Base-by-base conservation (phyloP, 768 basidiomycete genomes). In the Mycena polygramma region DNA sequence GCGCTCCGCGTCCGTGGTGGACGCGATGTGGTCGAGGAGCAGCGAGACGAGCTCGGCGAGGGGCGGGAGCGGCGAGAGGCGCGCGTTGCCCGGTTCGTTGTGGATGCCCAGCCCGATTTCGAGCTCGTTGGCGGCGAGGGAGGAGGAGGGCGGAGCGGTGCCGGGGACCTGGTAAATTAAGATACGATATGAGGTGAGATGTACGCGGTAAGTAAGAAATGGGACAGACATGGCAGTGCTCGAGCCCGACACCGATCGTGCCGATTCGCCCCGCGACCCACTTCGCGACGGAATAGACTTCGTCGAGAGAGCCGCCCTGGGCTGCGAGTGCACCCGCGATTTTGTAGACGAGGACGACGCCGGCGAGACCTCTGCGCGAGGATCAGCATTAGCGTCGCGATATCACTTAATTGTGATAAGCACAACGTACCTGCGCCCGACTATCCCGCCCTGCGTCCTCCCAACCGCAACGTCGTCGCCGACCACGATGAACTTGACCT, bases 101-200 rank as follows among this genome's bases (percentile, higher is more conserved):
- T 97, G 96, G 66, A 97, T 93, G 30, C 30, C 94, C 84, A 94
- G 89, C 20, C 96, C 96, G 68, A 97, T 92, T 81, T 97, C 96
- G 62, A 96, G 89, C 78, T 95, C 93, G 24, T 86, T 81, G 15
- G 80, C 75, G 5, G 83, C 83, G 26, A 96, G 84, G 76, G 89
- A 85, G 15, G 88, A 86, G 43, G 88, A 79, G 4, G 84, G 77
- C 1, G 86, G 77, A 0, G 90, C 89, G 7, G 94, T 95, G 39
- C 96, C 92, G 13, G 94, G 94, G 48, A 95, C 91, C 93, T 94
- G 66, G 2, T 30, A 6, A 6, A 30, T 30, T 30, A 19, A 53
- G 41, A 57, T 15, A 66, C 36, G 53, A 54, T 30, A 30, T 62
- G 14, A 45, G 48, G 17, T n/a, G 30, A 2, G 30, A 30, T 30